These are phyloP conservation scores for Pythium utonaiense DNA, from an alignment of 352 stramenopile genomes.

Conservation along the genomic window DNA sequence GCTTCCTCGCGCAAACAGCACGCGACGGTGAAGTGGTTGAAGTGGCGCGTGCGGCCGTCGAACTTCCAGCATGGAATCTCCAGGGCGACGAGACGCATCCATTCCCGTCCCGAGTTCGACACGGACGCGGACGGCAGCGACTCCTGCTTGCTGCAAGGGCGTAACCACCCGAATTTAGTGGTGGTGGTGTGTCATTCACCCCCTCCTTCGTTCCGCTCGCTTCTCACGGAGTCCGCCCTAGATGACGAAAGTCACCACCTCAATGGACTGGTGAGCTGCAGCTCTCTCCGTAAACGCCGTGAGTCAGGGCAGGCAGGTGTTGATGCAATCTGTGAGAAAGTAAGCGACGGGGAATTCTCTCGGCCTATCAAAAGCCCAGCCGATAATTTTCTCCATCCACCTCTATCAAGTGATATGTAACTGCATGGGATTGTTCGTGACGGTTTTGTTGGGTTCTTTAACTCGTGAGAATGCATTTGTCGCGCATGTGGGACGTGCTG, in stretches of 20 bases:
- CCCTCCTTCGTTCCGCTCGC: neutral
- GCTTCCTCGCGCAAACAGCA: neutral
- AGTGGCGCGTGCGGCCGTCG: neutral
- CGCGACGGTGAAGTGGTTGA: neutral
- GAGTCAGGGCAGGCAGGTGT: neutral
- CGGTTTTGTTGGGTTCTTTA: too few relatives aligned
- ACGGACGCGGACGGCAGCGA: too few relatives aligned
- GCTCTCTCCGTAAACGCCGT: neutral
- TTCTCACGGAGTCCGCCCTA: too few relatives aligned
- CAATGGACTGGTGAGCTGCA: neutral
- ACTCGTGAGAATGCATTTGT: slow-evolving; percentile 5
- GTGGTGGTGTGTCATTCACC: neutral
- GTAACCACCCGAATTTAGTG: too few relatives aligned
- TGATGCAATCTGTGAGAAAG: slow-evolving; percentile 1
- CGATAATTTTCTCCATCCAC: neutral
- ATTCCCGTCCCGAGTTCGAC: too few relatives aligned
- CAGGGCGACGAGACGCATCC: too few relatives aligned
- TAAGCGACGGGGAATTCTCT: neutral
- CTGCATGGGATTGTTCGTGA: neutral
- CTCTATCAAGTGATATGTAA: neutral
- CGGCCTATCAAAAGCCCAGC: neutral
- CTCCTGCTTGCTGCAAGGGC: too few relatives aligned
- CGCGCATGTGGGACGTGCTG: slow-evolving; percentile 3
- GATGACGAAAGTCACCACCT: slow-evolving; percentile 2
- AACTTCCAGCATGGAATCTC: too few relatives aligned